Base-by-base conservation (phyloP, 2,329 filamentous ascomycete genomes). In the Emericellopsis atlantica region DNA sequence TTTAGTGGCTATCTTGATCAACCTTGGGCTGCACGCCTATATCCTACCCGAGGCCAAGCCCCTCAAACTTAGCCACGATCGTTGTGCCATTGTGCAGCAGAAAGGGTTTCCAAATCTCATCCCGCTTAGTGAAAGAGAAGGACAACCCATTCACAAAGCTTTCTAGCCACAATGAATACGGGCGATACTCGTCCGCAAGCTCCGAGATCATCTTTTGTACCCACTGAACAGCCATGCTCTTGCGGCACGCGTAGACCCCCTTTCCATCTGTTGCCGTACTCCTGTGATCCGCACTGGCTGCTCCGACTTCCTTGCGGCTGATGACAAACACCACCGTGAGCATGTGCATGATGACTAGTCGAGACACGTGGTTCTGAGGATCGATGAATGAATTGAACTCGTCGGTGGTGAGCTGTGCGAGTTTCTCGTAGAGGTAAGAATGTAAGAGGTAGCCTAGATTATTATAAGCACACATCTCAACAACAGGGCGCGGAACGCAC, bases 281-380 rank as follows among this genome's bases (percentile, higher is more conserved):
- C 24, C 48, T 47, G 8, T 45, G 37, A 21, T 21, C 18, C 4
- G 18, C 18, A 21, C 18, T 21, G 18, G 18, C 18, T 21, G 5
- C 11, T 6, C 46, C 44, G 9, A 47, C 39, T 2, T 42, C 43
- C 23, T 50, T 53, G 4, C 49, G 46, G 12, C 49, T 48, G 49
- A 57, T 51, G 34, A 57, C 48, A 36, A 52, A 54, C 8, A 57
- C 56, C 0, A 58, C 32, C 5, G 62, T 45, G 5, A 62, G 52
- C 41, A 62, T 57, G 43, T 65, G 61, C 24, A 59, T 50, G 21
- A 65, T 52, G 3, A 65, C 50, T 0, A 65, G 47, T 32, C 58
- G 62, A 1, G 55, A 54, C 4, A 48, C 39, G 34, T 54, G 39
- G 40, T 60, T 63, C 0, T 44, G 43, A 0, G 54, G 46, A 26